These are phyloP conservation scores for Kurtzmaniella quercitrusa DNA, from an alignment of 1,139 yeast species.

Conservation along the genomic window DNA sequence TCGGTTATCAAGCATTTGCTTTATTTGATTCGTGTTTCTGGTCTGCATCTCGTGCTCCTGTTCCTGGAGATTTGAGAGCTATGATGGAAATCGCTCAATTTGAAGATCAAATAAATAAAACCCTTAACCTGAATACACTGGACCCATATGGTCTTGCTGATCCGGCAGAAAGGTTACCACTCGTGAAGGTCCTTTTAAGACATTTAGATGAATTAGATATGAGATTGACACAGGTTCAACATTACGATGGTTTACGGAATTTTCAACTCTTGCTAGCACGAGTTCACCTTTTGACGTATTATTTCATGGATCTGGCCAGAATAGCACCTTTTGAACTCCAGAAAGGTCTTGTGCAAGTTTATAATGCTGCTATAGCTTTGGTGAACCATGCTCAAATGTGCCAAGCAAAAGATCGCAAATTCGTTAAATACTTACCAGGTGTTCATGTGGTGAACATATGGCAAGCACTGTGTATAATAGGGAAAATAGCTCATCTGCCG, in stretches of 20 bases:
- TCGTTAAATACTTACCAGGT: slow-evolving; percentile 78
- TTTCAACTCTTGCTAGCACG: slow-evolving; percentile 70
- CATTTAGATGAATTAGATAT: slow-evolving; percentile 76
- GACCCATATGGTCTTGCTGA: slow-evolving; percentile 67
- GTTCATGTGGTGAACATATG: slow-evolving; percentile 77
- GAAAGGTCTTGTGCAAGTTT: slow-evolving; percentile 71
- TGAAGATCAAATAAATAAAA: slow-evolving; percentile 79
- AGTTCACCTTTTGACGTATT: slow-evolving; percentile 75
- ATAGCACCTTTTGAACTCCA: slow-evolving; percentile 60
- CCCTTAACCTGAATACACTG: slow-evolving; percentile 68
- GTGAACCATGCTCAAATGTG: slow-evolving; percentile 64
- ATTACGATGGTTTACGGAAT: slow-evolving; percentile 60
- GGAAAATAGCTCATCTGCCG: slow-evolving; percentile 73
- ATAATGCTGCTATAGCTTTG: slow-evolving; percentile 72
- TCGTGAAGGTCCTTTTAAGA: slow-evolving; percentile 63
- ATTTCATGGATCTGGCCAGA: slow-evolving; percentile 64
- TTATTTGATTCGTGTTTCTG: slow-evolving; percentile 75
- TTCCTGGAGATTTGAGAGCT: slow-evolving; percentile 50
- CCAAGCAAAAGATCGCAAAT: slow-evolving; percentile 54
- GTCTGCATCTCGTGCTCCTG: slow-evolving; percentile 35
- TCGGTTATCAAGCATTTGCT: slow-evolving; percentile 92
- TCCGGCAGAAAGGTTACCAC: slow-evolving; percentile 66
- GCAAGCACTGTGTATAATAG: slow-evolving; percentile 88
- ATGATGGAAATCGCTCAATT: slow-evolving; percentile 81
- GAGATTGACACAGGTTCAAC: slow-evolving; percentile 24